These are phyloP conservation scores for Heliosperma pusillum DNA, from an alignment of 148 eudicot species.

Conservation along the genomic window DNA sequence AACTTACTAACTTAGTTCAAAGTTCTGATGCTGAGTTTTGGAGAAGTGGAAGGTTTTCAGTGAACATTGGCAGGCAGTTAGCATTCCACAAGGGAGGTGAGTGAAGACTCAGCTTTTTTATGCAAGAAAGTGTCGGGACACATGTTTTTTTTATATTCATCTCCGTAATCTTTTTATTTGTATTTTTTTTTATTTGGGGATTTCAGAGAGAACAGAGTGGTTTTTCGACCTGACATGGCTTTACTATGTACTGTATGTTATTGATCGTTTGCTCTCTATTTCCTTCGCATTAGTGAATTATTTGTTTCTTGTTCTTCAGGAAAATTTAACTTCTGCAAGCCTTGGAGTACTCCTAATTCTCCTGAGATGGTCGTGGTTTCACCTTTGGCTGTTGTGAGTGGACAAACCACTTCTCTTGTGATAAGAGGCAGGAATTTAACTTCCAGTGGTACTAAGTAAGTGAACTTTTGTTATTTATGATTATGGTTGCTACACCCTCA, in stretches of 20 bases:
- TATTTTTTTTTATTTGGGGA: neutral
- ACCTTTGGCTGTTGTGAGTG: slow-evolving; percentile 78
- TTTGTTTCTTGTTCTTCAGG: slow-evolving; percentile 19
- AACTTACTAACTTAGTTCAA: slow-evolving; percentile 43
- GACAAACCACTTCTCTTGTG: slow-evolving; percentile 50
- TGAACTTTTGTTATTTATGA: slow-evolving; percentile 4
- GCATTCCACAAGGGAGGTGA: slow-evolving; percentile 32
- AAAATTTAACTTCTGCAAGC: slow-evolving; percentile 28
- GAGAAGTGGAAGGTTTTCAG: slow-evolving; percentile 67
- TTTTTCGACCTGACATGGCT: neutral
- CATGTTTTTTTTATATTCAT: too few species aligned
- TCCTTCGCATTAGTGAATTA: neutral
- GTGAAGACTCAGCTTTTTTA: neutral
- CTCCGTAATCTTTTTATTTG: too few species aligned
- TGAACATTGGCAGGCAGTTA: slow-evolving; percentile 51
- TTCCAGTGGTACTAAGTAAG: slow-evolving; percentile 32
- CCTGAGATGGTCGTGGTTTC: slow-evolving; percentile 67
- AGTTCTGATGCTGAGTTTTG: slow-evolving; percentile 56
- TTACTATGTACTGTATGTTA: neutral
- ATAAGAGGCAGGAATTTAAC: slow-evolving; percentile 59
- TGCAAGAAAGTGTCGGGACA: neutral
- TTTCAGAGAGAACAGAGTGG: neutral
- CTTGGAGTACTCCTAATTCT: slow-evolving; percentile 30
- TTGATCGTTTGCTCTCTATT: neutral
- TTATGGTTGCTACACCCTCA: neutral